Evolutionary conservation across 1,139 yeast species (phyloP).

Genomic region (Taiozyma sp.): DNA sequence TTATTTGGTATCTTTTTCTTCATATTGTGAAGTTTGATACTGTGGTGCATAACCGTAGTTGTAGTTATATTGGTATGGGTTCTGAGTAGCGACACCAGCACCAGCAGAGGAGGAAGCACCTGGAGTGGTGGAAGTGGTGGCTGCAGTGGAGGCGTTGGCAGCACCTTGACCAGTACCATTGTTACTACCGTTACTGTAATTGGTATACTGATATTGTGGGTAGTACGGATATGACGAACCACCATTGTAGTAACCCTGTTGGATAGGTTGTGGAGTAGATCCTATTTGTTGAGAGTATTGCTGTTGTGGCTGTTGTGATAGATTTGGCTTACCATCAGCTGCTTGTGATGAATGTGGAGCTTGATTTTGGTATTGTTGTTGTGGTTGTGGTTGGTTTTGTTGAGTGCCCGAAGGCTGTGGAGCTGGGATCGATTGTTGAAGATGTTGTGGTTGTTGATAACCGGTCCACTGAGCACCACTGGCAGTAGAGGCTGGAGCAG

Average conservation of each 20-base stretch:
- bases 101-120: slow-evolving; percentile 2
- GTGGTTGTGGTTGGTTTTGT: slow-evolving; percentile 6
- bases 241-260: slow-evolving; percentile 17
- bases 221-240: slow-evolving; percentile 19
- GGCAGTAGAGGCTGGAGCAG: slow-evolving; percentile 2
- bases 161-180: slow-evolving; percentile 2
- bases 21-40: slow-evolving; percentile 19
- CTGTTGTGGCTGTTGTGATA: slow-evolving; percentile 8
- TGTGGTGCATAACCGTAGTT: slow-evolving; percentile 22
- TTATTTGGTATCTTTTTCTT: slow-evolving; percentile 14
- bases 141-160: slow-evolving; percentile 4
- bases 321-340: neutral
- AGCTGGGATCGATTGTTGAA: slow-evolving; percentile 5
- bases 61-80: slow-evolving; percentile 17
- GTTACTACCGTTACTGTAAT: slow-evolving; percentile 7
- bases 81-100: slow-evolving; percentile 4
- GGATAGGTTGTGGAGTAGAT: slow-evolving; percentile 14
- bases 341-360: slow-evolving; percentile 1
- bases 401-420: slow-evolving; percentile 8
- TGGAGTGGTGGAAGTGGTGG: neutral
- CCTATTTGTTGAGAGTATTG: slow-evolving; percentile 5
- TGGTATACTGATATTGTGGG: slow-evolving; percentile 20
- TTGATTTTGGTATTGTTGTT: slow-evolving; percentile 7
- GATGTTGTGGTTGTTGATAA: slow-evolving; percentile 7
- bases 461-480: slow-evolving; percentile 13